Evolutionary conservation across 2,329 filamentous ascomycete species (phyloP).

Genomic region (Whalleya microplaca): DNA sequence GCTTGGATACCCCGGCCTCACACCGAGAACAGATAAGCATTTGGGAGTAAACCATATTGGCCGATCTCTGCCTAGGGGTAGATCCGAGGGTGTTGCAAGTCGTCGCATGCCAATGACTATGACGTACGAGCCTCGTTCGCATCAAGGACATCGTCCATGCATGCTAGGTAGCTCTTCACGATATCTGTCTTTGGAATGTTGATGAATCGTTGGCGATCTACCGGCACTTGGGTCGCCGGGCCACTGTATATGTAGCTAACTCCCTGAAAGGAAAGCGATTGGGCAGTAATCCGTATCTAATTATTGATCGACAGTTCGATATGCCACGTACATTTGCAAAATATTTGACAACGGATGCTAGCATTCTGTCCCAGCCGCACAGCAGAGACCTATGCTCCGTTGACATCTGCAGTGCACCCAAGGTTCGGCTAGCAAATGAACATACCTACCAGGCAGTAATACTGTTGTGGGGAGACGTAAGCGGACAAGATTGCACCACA

Average conservation of each 20-base stretch:
- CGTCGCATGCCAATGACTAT: neutral
- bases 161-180: neutral
- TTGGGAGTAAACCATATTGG: neutral
- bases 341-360: conserved; percentile 1
- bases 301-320: neutral
- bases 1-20: neutral
- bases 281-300: neutral
- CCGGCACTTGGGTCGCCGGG: neutral
- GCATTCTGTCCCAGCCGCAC: conserved; percentile 7
- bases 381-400: conserved; percentile 12
- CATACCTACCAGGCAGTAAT: neutral
- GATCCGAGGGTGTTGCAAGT: neutral
- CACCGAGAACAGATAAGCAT: neutral
- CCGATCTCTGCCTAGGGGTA: conserved; percentile 1
- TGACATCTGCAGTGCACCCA: conserved; percentile 18
- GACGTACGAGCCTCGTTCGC: neutral
- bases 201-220: neutral
- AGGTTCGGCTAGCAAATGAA: conserved; percentile 11
- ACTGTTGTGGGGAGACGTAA: neutral
- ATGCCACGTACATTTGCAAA: conserved; percentile 4
- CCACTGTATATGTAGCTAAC: neutral
- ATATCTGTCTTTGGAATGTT: neutral
- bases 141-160: too few species aligned
- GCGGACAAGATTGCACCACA: neutral
- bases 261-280: neutral